Evolutionary conservation across 225 moss, liverwort and hornwort genomes (phyloP).

Genomic region (Asterella californica): DNA sequence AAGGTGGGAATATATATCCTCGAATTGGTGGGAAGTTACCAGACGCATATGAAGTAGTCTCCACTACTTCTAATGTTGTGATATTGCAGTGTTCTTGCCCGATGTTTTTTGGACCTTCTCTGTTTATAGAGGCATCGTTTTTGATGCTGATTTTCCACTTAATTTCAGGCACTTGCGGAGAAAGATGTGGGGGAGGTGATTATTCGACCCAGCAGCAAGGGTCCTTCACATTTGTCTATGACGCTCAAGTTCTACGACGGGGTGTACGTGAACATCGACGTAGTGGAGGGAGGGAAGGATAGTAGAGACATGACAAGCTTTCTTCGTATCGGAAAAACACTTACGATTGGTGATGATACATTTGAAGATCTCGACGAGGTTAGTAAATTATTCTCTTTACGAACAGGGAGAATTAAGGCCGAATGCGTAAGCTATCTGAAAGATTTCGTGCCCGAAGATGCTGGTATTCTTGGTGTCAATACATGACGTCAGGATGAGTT

Average conservation of each 20-base stretch:
- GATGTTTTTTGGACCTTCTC: no score
- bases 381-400: not conserved
- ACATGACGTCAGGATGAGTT: not conserved
- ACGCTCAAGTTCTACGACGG: conserved; percentile 88
- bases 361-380: conserved; percentile 99
- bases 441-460: not conserved
- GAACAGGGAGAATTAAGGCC: not conserved
- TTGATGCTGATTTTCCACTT: not conserved
- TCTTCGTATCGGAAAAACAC: conserved; percentile 87
- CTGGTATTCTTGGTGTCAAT: not conserved
- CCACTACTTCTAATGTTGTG: no score
- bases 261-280: conserved; percentile 88
- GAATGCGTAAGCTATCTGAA: not conserved
- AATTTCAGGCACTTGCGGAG: conserved; percentile 68
- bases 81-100: no score
- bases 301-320: conserved; percentile 87
- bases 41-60: no score
- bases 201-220: conserved; percentile 93
- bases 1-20: no score
- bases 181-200: conserved; percentile 89
- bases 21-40: no score
- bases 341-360: conserved; percentile 87
- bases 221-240: conserved; percentile 97
- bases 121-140: no score
- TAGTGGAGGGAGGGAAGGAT: conserved; percentile 92